Conservation (phyloP, 768 basidiomycete species). For the Naganishia antarctica region DNA sequence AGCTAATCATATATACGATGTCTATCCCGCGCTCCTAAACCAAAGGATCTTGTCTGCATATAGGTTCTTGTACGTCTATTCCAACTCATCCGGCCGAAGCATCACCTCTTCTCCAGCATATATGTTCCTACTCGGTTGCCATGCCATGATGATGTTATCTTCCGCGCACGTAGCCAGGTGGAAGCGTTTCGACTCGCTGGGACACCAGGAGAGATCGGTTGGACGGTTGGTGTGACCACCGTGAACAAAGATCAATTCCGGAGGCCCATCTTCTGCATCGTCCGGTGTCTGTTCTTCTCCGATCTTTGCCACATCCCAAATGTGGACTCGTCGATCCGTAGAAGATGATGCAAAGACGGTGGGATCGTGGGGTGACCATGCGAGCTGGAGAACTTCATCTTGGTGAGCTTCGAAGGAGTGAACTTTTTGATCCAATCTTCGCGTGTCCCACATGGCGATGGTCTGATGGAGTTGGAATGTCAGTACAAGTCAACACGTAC, state of each 20-base stretch:
- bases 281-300: conserved; percentile 96
- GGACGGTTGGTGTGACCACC: conserved; percentile 70
- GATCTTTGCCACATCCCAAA: conserved; percentile 89
- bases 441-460: conserved; percentile 78
- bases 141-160: conserved; percentile 94
- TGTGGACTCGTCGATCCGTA: conserved; percentile 83
- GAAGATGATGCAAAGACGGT: conserved; percentile 93
- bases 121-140: conserved; percentile 92
- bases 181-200: conserved; percentile 66
- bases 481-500: conserved; percentile 2
- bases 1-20: too few species aligned
- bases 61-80: too few species aligned
- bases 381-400: conserved; percentile 86
- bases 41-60: too few species aligned
- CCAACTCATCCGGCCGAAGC: conserved; percentile 77
- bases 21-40: too few species aligned
- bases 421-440: conserved; percentile 62
- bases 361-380: conserved; percentile 91
- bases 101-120: conserved; percentile 86
- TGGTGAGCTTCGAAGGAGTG: conserved; percentile 90
- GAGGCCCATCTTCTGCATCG: conserved; percentile 96
- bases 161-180: conserved; percentile 82
- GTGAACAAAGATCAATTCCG: conserved; percentile 91
- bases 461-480: conserved; percentile 57
- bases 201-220: conserved; percentile 95